phyloP scores from a whole-genome alignment of 768 basidiomycete species.

The Podaxis sp. region DNA sequence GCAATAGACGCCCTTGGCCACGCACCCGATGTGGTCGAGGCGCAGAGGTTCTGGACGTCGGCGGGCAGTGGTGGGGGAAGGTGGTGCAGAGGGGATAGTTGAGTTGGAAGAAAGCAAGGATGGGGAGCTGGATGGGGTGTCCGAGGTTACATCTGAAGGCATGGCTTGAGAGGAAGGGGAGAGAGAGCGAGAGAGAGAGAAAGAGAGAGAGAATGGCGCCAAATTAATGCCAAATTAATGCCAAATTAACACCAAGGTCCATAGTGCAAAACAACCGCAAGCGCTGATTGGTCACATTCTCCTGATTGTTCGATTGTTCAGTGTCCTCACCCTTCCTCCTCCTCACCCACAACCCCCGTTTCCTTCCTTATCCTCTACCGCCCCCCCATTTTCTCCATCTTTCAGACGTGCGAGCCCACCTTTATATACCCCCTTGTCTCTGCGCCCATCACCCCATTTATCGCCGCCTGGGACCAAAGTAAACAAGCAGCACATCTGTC shows the following conservation, averaged over 20 bases:
- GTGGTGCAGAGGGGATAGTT: conserved; percentile 9
- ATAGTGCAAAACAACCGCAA: background rate
- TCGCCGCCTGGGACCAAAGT: conserved; percentile 18
- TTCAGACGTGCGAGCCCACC: background rate
- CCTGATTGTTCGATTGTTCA: background rate
- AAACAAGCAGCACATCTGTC: conserved; percentile 20
- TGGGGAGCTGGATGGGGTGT: conserved; percentile 3
- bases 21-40: conserved; percentile 25
- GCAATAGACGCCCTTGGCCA: background rate
- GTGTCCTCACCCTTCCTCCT: background rate
- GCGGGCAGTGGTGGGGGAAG: conserved; percentile 21
- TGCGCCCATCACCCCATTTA: conserved; percentile 20
- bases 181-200: background rate
- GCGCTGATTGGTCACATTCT: background rate
- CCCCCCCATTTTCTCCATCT: no score
- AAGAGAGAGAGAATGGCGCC: background rate
- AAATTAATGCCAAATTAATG: no score
- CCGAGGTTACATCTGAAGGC: background rate
- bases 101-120: background rate
- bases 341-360: background rate
- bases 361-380: background rate
- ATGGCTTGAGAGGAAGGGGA: background rate
- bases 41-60: conserved; percentile 33
- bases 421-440: background rate
- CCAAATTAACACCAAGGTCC: background rate